phyloP scores from a whole-genome alignment of 306 rosid species.

The Leucaena leucocephala region DNA sequence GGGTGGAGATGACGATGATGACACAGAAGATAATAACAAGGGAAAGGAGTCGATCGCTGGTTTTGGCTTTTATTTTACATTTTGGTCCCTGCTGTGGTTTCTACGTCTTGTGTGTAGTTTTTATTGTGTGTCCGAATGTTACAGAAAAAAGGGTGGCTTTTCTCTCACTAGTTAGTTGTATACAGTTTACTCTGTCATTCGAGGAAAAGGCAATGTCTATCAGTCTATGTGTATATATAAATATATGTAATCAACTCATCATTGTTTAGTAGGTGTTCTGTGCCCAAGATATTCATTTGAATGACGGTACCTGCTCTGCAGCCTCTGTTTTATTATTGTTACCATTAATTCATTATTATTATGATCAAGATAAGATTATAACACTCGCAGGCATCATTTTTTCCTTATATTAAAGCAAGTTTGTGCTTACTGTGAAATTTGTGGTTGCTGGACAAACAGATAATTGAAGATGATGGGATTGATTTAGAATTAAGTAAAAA shows the following conservation, averaged over 20 bases:
- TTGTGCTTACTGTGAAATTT: conserved; percentile 2
- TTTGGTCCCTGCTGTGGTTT: conserved; percentile 58
- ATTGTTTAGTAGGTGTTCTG: conserved; percentile 56
- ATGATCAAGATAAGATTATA: conserved; percentile 4
- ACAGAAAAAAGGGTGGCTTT: conserved; percentile 45
- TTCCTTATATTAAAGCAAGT: background rate
- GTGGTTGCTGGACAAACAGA: conserved; percentile 27
- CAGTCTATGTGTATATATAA: conserved; percentile 63
- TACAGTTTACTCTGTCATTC: conserved; percentile 58
- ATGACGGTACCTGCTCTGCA: conserved; percentile 27
- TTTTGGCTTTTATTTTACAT: conserved; percentile 60
- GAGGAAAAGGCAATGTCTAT: conserved; percentile 58
- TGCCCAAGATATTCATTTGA: conserved; percentile 47
- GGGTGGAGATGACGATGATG: conserved; percentile 73
- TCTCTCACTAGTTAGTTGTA: conserved; percentile 74
- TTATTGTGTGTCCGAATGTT: conserved; percentile 54
- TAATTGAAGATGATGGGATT: conserved; percentile 20
- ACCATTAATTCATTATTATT: conserved; percentile 15
- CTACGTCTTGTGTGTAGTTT: conserved; percentile 58
- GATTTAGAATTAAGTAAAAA: conserved; percentile 3
- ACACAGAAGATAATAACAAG: conserved; percentile 69
- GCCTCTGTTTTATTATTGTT: background rate
- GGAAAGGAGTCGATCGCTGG: conserved; percentile 65
- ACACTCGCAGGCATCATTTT: conserved; percentile 34
- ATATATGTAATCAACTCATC: conserved; percentile 77